phyloP scores from a whole-genome alignment of 257 asterid species.

The Penstemon eatonii region DNA sequence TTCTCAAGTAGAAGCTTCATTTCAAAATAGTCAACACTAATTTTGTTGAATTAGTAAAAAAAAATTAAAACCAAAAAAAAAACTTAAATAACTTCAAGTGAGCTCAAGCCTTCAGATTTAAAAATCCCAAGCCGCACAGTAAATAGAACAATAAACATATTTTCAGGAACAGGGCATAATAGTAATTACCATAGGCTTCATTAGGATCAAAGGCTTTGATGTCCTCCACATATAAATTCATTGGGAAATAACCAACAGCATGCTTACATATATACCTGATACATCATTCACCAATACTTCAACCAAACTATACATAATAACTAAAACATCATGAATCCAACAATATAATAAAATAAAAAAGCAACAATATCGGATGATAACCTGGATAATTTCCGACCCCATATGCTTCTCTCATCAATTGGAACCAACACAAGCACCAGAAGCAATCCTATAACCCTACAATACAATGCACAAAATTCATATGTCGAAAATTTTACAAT shows the following conservation, averaged over 20 bases:
- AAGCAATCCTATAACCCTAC: constrained; percentile 74
- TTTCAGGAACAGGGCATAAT: constrained; percentile 1
- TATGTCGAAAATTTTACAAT: background rate
- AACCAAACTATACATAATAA: constrained; percentile 14
- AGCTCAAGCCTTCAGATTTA: too few species aligned
- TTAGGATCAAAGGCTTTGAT: constrained; percentile 92
- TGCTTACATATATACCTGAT: constrained; percentile 89
- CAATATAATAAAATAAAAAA: background rate
- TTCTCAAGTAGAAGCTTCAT: too few species aligned
- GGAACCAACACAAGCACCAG: constrained; percentile 64
- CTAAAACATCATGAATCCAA: constrained; percentile 1
- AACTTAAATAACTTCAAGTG: too few species aligned
- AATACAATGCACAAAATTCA: constrained; percentile 18
- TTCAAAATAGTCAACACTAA: too few species aligned
- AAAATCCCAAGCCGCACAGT: background rate
- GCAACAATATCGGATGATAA: background rate
- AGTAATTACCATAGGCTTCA: constrained; percentile 74
- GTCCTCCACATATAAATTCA: constrained; percentile 79
- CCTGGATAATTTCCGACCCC: constrained; percentile 71
- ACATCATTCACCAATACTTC: constrained; percentile 22
- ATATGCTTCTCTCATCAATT: constrained; percentile 61
- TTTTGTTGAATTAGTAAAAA: too few species aligned
- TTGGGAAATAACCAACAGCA: constrained; percentile 87
- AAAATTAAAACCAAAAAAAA: too few species aligned
- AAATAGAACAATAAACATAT: background rate